Evolutionary conservation across 805 yeast genomes (phyloP), one percentile per base, ranked within the genome.

Genomic region (Deakozyma indianensis): DNA sequence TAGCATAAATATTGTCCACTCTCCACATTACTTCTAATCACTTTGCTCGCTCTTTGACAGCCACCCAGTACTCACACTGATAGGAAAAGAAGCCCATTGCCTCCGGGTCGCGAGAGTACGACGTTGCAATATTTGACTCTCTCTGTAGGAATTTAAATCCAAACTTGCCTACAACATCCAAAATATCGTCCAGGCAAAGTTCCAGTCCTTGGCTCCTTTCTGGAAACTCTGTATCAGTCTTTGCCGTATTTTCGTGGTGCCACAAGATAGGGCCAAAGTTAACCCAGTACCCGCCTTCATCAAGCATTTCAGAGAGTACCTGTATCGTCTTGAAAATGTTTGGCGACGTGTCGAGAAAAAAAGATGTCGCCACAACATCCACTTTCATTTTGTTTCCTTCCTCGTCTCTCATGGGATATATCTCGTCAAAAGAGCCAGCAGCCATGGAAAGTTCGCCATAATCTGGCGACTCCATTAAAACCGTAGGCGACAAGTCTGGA

Each of bases 311-410:
- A 49, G 75, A 74, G 23, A 86, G 75, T 0, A 78, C 62, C 43
- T 77, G 80, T 45, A 90, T 59, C 54, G 90, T 87, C 40, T 79
- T 80, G 52, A 86, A 68, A 45, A 86, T 58, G 56, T 88, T 83
- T 50, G 83, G 90, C 0, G 96, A 94, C 0, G 96, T 88, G 60
- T 88, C 97, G 22, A 88, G 67, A 62, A 90, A 90, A 58, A 84
- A 88, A 4, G 79, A 84, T 0, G 70, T 61, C 7, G 60, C 62
- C 3, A 61, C 47, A 1, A 64, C 71, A 41, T 73, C 70, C 29
- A 50, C 51, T 7, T 29, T 29, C 15, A 11, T 9, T n/a, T 32
- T 9, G 18, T 32, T n/a, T 5, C 44, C 35, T 1, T 42, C 49
- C 7, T 20, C 47, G 4, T 54, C 47, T 2, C 69, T 56, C 0